phyloP scores from a whole-genome alignment of 2,329 filamentous ascomycete genomes.

The Sordariomycetes sp. region DNA sequence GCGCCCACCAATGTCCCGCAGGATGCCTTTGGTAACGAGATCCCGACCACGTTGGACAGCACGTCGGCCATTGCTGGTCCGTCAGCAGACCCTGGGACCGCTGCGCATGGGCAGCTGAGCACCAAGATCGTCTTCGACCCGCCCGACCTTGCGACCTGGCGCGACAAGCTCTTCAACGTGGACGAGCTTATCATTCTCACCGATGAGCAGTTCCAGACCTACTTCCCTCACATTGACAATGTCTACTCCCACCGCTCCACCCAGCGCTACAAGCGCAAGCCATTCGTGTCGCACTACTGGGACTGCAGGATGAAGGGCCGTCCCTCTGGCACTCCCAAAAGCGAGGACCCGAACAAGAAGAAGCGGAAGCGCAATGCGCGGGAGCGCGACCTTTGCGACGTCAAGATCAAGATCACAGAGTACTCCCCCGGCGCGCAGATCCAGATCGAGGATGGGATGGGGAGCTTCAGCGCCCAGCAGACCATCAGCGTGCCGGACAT shows the following conservation, averaged over 20 bases:
- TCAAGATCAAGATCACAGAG: conserved; percentile 81
- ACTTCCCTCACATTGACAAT: conserved; percentile 78
- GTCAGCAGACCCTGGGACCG: background rate
- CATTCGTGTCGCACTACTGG: conserved; percentile 79
- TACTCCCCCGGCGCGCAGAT: conserved; percentile 52
- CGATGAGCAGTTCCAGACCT: conserved; percentile 71
- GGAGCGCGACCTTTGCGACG: conserved; percentile 71
- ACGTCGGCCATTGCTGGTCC: too few species aligned
- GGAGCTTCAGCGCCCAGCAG: conserved; percentile 4
- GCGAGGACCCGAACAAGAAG: conserved; percentile 72
- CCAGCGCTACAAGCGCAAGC: conserved; percentile 71
- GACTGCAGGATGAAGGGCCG: conserved; percentile 75
- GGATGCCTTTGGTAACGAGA: conserved; percentile 13
- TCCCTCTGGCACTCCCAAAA: conserved; percentile 70
- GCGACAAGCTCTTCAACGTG: conserved; percentile 66
- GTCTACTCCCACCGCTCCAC: conserved; percentile 79
- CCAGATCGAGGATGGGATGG: conserved; percentile 14
- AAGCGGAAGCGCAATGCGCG: conserved; percentile 70
- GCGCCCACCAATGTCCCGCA: conserved; percentile 17
- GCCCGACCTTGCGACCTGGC: conserved; percentile 59
- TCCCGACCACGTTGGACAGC: background rate
- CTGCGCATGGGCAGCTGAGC: conserved; percentile 40
- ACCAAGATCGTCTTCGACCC: conserved; percentile 54
- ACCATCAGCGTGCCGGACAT: conserved; percentile 17
- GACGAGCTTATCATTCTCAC: conserved; percentile 63